Percentiles rank a stretch among this genome's conserved stretches.
phyloP scores from a whole-genome alignment of 345 rosid species.

The Pistacia integerrima region DNA sequence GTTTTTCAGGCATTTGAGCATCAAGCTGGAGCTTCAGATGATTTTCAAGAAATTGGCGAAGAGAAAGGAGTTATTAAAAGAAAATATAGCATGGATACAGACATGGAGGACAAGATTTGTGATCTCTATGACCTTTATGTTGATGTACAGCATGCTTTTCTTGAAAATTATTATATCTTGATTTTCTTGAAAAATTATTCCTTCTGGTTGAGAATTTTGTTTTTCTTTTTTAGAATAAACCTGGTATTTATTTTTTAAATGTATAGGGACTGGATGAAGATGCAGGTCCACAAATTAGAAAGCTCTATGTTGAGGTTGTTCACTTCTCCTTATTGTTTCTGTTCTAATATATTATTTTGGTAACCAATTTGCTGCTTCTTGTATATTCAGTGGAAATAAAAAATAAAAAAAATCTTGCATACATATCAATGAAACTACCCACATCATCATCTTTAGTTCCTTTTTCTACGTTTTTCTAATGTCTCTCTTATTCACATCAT shows the following conservation, averaged over 20 bases:
- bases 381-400: background rate
- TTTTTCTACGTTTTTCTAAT: background rate
- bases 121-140: conserved; percentile 91
- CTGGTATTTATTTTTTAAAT: conserved; percentile 17
- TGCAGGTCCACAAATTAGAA: conserved; percentile 81
- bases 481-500: background rate
- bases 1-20: conserved; percentile 54
- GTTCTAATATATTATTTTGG: background rate
- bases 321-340: conserved; percentile 7
- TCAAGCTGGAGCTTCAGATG: conserved; percentile 67
- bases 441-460: background rate
- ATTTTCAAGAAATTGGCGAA: conserved; percentile 62
- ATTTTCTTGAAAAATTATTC: background rate
- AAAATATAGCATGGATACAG: conserved; percentile 66
- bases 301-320: conserved; percentile 77
- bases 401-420: background rate
- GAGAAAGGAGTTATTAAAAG: conserved; percentile 53
- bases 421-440: background rate
- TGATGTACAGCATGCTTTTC: conserved; percentile 52
- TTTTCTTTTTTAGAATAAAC: conserved; percentile 10
- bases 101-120: conserved; percentile 84
- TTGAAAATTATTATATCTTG: background rate
- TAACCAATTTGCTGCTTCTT: conserved; percentile 2
- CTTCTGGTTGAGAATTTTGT: conserved; percentile 5
- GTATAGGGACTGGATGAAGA: conserved; percentile 88